These are phyloP conservation scores for Fusarium chaquense DNA, from an alignment of 2,329 filamentous ascomycete genomes.

Conservation along the genomic window DNA sequence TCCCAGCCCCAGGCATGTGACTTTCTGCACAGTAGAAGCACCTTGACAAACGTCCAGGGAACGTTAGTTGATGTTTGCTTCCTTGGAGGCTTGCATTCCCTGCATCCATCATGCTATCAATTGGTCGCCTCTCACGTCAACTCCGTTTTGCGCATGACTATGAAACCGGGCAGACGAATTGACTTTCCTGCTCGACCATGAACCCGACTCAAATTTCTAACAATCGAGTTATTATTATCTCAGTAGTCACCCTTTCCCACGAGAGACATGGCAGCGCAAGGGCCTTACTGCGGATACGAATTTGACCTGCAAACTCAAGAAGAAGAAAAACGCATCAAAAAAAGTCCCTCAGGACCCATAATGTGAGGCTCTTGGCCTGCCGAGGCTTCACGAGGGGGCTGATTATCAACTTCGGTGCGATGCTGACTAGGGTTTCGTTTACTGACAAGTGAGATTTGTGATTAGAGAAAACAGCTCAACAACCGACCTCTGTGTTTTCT, in stretches of 20 bases:
- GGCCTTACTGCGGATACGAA: slow-evolving; percentile 19
- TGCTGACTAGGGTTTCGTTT: slow-evolving; percentile 30
- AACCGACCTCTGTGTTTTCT: slow-evolving; percentile 18
- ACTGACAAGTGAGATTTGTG: slow-evolving; percentile 6
- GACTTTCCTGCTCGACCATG: slow-evolving; percentile 24
- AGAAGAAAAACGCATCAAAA: background rate
- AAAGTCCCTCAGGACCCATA: slow-evolving; percentile 7
- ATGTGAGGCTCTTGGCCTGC: slow-evolving; percentile 1
- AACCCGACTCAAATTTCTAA: slow-evolving; percentile 10
- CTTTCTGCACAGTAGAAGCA: slow-evolving; percentile 16
- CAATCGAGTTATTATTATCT: slow-evolving; percentile 6
- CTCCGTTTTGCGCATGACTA: slow-evolving; percentile 25
- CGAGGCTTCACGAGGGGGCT: slow-evolving; percentile 15
- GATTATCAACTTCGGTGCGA: slow-evolving; percentile 11
- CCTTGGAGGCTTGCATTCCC: slow-evolving; percentile 12
- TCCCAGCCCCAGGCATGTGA: slow-evolving; percentile 33
- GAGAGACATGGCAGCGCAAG: slow-evolving; percentile 16
- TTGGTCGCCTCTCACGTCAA: slow-evolving; percentile 38
- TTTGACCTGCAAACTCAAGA: slow-evolving; percentile 15
- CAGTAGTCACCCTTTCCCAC: background rate
- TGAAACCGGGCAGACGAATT: slow-evolving; percentile 18
- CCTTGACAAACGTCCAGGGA: slow-evolving; percentile 15
- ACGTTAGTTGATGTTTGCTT: slow-evolving; percentile 28
- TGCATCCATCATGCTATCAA: slow-evolving; percentile 24
- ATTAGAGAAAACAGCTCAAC: slow-evolving; percentile 5